Evolutionary conservation across 2,329 filamentous ascomycete genomes (phyloP), one percentile per base, ranked within the genome.

Genomic region (Pseudomassariella vexata): DNA sequence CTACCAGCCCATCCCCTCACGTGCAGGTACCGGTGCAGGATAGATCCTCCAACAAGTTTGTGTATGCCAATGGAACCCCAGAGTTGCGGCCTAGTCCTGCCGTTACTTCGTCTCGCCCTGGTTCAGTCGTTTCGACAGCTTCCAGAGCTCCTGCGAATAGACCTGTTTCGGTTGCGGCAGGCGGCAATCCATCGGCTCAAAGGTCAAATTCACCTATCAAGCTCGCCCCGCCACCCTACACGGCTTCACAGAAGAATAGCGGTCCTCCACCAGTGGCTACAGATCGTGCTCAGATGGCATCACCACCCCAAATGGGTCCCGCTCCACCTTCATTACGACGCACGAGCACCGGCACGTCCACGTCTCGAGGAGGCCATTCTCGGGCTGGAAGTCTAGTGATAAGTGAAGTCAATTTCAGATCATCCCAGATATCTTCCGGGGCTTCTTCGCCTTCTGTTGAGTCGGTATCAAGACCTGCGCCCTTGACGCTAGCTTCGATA

Each of bases 51-150:
- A 67, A 66, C 57, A 85, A 84, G 52, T 87, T 89, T 63, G 78
- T 88, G 55, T 83, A 87, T 53, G 84, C 81, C 38, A 83, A 85
- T 55, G 79, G 79, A 19, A 62, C 63, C 10, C 71, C 73, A 3
- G 70, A 79, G 35, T 37, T 68, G 6, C 65, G 21, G 42, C 50
- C 37, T 35, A 53, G 48, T 39, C 49, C 48, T 39, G 48, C 49
- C 50, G 57, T 52, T 45, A 56, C 56, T 24, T 34, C 50, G 8
- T 55, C 62, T 30, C 50, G 63, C 24, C 60, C 70, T 1, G 59
- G 58, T 19, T 75, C 73, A 2, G 56, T 55, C 6, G 54, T 66
- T 26, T 73, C 68, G 7, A 61, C 56, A 27, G 58, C 53, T 33
- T 65, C 70, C 26, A 67, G 63, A 46, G 46, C 64, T 23, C 44